Conservation (phyloP, 192 early-diverging fungal genomes). For the Coemansia sp. region DNA sequence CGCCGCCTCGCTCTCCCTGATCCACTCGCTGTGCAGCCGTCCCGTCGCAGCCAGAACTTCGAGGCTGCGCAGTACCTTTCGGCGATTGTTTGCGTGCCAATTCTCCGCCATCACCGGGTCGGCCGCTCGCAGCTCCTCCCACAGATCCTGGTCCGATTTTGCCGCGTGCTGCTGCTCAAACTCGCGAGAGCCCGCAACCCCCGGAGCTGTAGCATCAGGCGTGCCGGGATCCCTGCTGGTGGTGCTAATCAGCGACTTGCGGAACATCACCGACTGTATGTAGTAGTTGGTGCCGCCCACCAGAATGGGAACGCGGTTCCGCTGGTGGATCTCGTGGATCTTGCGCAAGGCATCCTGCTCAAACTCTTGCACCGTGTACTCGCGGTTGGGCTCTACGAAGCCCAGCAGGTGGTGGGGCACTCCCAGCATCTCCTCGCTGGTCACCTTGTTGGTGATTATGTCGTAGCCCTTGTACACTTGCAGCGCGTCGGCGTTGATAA, state of each 20-base stretch:
- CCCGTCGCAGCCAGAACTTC: slow-evolving; percentile 83
- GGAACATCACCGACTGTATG: slow-evolving; percentile 88
- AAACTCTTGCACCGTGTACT: slow-evolving; percentile 91
- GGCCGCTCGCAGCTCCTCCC: slow-evolving; percentile 66
- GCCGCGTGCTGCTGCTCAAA: slow-evolving; percentile 20
- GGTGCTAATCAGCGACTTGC: slow-evolving; percentile 64
- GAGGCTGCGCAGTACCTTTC: slow-evolving; percentile 86
- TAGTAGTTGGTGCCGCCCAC: slow-evolving; percentile 99
- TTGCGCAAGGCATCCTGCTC: slow-evolving; percentile 71
- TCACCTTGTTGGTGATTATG: slow-evolving; percentile 95
- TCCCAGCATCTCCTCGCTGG: slow-evolving; percentile 64
- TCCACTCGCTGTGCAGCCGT: slow-evolving; percentile 70
- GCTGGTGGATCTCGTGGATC: slow-evolving; percentile 79
- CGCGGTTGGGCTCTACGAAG: slow-evolving; percentile 67
- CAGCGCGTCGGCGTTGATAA: slow-evolving; percentile 95
- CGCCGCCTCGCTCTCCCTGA: slow-evolving; percentile 67
- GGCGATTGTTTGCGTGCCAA: slow-evolving; percentile 88
- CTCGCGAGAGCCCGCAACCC: slow-evolving; percentile 13
- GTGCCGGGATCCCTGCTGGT: slow-evolving; percentile 17
- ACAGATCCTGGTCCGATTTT: slow-evolving; percentile 61
- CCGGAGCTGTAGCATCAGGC: neutral
- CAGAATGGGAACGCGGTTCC: slow-evolving; percentile 77
- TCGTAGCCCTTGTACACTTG: slow-evolving; percentile 95
- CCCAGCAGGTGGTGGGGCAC: slow-evolving; percentile 88
- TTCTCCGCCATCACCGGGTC: slow-evolving; percentile 87